Conservation (phyloP, 306 rosid genomes). For the Betula pendula region DNA sequence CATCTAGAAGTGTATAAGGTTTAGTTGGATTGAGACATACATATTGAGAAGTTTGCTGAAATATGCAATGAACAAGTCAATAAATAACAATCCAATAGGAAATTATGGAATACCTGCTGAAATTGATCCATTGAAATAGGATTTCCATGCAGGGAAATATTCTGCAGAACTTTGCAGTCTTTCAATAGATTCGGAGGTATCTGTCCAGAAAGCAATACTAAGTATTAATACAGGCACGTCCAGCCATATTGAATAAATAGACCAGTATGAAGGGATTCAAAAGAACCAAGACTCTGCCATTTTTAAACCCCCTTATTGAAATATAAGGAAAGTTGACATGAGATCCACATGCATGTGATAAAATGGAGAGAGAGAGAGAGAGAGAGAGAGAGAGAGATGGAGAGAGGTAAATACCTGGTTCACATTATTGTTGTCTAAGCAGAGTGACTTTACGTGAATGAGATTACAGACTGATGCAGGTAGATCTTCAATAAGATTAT, state of each 20-base stretch:
- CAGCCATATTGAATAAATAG: neutral
- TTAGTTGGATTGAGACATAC: slow-evolving; percentile 25
- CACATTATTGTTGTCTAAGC: slow-evolving; percentile 76
- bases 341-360: neutral
- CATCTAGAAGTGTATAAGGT: slow-evolving; percentile 45
- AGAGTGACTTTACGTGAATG: slow-evolving; percentile 77
- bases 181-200: slow-evolving; percentile 71
- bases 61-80: neutral
- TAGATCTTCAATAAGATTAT: slow-evolving; percentile 78
- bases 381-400: neutral
- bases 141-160: slow-evolving; percentile 82
- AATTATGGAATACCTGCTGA: slow-evolving; percentile 65
- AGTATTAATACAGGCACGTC: slow-evolving; percentile 6
- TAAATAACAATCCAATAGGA: neutral
- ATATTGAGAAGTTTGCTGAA: slow-evolving; percentile 6
- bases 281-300: neutral
- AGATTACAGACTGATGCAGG: slow-evolving; percentile 88
- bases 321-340: neutral
- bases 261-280: neutral
- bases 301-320: neutral
- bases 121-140: slow-evolving; percentile 92
- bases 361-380: neutral
- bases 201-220: slow-evolving; percentile 40
- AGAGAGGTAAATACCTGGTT: slow-evolving; percentile 55
- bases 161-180: slow-evolving; percentile 91